Base-by-base conservation (phyloP, 1,139 yeast genomes). In the Yamadazyma atmosphaerica region DNA sequence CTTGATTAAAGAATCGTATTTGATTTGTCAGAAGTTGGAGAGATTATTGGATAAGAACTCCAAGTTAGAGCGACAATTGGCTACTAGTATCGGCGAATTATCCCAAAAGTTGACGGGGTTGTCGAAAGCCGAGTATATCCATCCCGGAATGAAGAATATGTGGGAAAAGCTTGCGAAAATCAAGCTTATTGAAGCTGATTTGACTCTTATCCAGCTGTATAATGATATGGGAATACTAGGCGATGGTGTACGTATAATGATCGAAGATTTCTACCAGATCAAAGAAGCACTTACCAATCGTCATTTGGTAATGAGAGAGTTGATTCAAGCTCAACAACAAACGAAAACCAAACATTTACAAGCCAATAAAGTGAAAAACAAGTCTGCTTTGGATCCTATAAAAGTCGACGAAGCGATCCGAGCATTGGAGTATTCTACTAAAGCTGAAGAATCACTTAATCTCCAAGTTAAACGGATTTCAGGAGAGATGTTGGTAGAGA, bases 231-330 rank as follows among this genome's bases (percentile, higher is more conserved):
- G 92, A 0, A 74, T 85, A 2, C 60, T 90, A 35, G 89, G 88
- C 1, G 98, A 90, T 52, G 87, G 87, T 0, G 59, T 88, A 10
- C 79, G 71, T 43, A 68, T 77, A 52, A 65, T 88, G 26, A 67
- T 81, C 4, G 76, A 79, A 43, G 97, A 90, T 51, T 83, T 92
- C 18, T 92, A 85, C 59, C 84, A 85, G 44, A 86, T 90, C 38
- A 94, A 92, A 60, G 98, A 92, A 60, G 86, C 96, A 0, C 68
- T 92, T 41, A 94, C 98, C 0, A 90, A 90, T 60, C 74, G 98
- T 41, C 96, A 94, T 60, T 69, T 92, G 40, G 65, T 92, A 34
- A 92, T 92, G 96, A 74, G 97, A 40, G 98, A 94, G 49, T 68
- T 88, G 37, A 56, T 79, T 18, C 86, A 80, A 52, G 94, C 97